Base-by-base conservation (phyloP, 2,329 filamentous ascomycete species). In the Calonectria pteridis region DNA sequence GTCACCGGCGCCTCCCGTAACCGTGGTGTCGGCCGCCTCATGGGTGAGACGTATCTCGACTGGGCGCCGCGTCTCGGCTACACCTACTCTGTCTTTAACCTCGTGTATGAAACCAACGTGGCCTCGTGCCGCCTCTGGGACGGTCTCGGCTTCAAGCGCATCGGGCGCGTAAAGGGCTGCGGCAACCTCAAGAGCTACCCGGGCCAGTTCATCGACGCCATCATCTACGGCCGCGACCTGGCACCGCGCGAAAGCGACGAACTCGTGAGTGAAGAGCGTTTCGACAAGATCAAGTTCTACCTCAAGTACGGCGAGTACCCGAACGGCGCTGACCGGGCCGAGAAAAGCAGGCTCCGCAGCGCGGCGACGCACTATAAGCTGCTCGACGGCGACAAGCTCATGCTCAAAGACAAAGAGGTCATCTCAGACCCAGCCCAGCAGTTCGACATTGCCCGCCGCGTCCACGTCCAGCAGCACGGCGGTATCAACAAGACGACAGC, bases 401-500 rank as follows among this genome's bases (percentile, higher is more conserved):
- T 98, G 95, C 91, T 98, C 81, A 98, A 98, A 85, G 96, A 96
- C 82, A 98, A 98, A 85, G 96, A 98, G 86, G 96, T 99, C 73
- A 94, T 99, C 75, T 94, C 94, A 31, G 96, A 98, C 84, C 95
- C 95, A 16, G 92, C 94, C 80, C 91, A 92, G 77, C 97, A 99
- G 87, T 97, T 97, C 84, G 94, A 97, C 73, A 97, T 98, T 79
- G 95, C 96, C 16, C 89, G 94, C 58, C 88, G 90, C 72, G 90
- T 96, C 46, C 97, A 99, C 84, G 88, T 92, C 71, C 84, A 87
- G 70, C 90, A 93, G 51, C 97, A 99, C 82, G 95, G 94, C 9
- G 97, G 97, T 66, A 98, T 98, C 88, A 99, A 99, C 88, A 98
- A 98, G 87, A 98, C 96, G 0, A 98, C 96, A 1, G 96, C 96